These are phyloP conservation scores for Pterocarpus macrocarpus DNA, from an alignment of 306 rosid genomes.

Conservation along the genomic window DNA sequence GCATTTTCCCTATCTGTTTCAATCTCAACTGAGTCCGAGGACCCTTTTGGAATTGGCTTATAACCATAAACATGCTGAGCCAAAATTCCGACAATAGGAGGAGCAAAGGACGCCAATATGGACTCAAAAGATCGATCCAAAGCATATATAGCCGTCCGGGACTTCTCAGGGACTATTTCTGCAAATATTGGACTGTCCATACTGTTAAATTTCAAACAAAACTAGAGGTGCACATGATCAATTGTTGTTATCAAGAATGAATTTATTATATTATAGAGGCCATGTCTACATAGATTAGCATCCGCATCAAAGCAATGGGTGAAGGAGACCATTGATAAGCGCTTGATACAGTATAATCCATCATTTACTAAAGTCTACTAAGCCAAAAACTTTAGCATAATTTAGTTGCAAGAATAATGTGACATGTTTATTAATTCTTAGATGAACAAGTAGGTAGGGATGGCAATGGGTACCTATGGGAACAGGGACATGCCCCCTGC, in stretches of 20 bases:
- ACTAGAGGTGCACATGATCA: background rate
- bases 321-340: no score
- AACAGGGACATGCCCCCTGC: no score
- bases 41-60: constrained; percentile 70
- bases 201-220: constrained; percentile 33
- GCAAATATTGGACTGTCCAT: constrained; percentile 94
- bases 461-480: no score
- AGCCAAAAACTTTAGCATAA: no score
- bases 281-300: no score
- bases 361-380: no score
- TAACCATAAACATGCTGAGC: constrained; percentile 78
- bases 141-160: constrained; percentile 81
- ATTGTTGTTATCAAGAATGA: background rate
- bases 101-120: constrained; percentile 82
- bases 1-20: constrained; percentile 84
- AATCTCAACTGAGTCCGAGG: constrained; percentile 59
- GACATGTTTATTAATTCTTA: no score
- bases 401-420: no score
- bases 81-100: constrained; percentile 82
- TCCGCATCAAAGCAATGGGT: no score
- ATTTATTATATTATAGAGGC: background rate
- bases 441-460: no score
- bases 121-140: constrained; percentile 81
- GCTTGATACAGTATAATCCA: no score
- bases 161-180: constrained; percentile 89